A percentile compares a stretch with the other conserved stretches of the same genome.
phyloP scores from a whole-genome alignment of 805 yeast species.

The Kuraishia borneana region DNA sequence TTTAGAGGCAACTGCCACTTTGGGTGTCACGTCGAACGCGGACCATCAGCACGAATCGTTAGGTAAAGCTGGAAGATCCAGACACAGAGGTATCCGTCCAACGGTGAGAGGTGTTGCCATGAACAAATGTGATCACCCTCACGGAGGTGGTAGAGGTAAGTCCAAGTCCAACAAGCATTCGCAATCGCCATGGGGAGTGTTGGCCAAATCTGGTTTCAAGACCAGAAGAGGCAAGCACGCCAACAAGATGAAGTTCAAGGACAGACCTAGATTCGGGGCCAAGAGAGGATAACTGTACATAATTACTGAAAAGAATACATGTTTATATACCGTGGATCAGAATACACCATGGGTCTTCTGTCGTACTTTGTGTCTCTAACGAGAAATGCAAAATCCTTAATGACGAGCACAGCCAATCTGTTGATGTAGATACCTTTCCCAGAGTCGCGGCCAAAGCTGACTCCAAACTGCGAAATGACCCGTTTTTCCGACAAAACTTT shows the following conservation, averaged over 20 bases:
- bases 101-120: slow-evolving; percentile 95
- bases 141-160: slow-evolving; percentile 99
- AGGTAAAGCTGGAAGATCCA: slow-evolving; percentile 95
- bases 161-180: slow-evolving; percentile 92
- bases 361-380: too few relatives aligned
- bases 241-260: slow-evolving; percentile 78
- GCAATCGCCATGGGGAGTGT: slow-evolving; percentile 92
- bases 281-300: neutral
- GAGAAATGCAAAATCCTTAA: too few relatives aligned
- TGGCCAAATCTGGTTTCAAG: slow-evolving; percentile 86
- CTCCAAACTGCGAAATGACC: too few relatives aligned
- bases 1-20: slow-evolving; percentile 81
- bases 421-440: too few relatives aligned
- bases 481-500: too few relatives aligned
- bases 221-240: slow-evolving; percentile 85
- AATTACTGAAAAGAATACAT: too few relatives aligned
- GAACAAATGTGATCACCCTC: slow-evolving; percentile 97
- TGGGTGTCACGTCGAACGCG: slow-evolving; percentile 86
- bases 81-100: slow-evolving; percentile 91
- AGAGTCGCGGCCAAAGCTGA: too few relatives aligned
- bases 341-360: too few relatives aligned
- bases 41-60: slow-evolving; percentile 82
- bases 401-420: too few relatives aligned
- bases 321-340: too few relatives aligned
- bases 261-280: slow-evolving; percentile 56